A percentile compares a stretch with the other conserved stretches of the same genome.
These are phyloP conservation scores for Aspergillus proliferans DNA, from an alignment of 2,329 filamentous ascomycete species.

Conservation along the genomic window DNA sequence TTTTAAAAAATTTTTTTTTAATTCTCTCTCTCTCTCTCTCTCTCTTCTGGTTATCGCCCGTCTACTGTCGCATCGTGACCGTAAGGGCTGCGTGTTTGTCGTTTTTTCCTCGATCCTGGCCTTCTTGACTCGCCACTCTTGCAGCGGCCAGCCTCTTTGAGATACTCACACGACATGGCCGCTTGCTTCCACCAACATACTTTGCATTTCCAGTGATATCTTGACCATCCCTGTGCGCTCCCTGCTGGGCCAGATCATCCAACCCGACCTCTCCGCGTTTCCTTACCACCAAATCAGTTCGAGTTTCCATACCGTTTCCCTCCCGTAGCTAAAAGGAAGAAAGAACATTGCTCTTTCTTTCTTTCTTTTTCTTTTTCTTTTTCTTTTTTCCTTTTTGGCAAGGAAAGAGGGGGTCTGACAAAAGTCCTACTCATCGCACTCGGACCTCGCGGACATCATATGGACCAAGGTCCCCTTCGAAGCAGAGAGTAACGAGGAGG, in stretches of 20 bases:
- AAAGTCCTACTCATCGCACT: neutral
- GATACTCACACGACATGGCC: neutral
- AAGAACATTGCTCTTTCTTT: neutral
- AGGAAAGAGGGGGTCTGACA: neutral
- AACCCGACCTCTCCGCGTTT: neutral
- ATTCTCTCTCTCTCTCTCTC: no score
- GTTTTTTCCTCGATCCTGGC: neutral
- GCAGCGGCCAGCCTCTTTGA: neutral
- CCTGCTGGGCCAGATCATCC: no score
- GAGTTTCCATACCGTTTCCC: no score
- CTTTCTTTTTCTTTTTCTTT: neutral
- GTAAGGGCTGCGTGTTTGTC: neutral
- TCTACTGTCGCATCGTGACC: neutral
- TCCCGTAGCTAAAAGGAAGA: neutral
- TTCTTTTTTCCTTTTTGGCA: neutral
- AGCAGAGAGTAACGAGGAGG: neutral
- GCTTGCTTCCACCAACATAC: neutral
- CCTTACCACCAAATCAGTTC: neutral
- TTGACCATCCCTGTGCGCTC: no score
- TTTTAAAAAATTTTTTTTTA: no score
- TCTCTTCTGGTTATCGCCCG: neutral
- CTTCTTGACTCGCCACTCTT: neutral
- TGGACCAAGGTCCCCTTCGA: neutral
- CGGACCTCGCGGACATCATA: neutral
- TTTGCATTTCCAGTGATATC: neutral